A percentile compares a stretch with the other conserved stretches of the same genome.
phyloP scores from a whole-genome alignment of 805 yeast genomes.

The Cyberlindnera suaveolens region DNA sequence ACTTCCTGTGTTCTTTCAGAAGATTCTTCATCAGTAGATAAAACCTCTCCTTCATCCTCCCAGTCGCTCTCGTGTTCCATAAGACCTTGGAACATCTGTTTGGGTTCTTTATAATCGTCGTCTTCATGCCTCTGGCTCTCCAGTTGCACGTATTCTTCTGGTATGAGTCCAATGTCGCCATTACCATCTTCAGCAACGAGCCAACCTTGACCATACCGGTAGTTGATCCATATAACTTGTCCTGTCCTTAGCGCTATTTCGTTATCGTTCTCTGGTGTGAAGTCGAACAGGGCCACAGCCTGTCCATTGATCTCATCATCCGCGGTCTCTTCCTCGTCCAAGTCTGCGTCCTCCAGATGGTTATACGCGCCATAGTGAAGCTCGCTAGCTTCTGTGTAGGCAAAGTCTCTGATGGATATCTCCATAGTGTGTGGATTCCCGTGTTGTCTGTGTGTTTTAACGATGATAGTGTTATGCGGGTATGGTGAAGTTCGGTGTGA shows the following conservation, averaged over 20 bases:
- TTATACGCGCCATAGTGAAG: slow-evolving; percentile 47
- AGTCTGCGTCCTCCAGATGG: slow-evolving; percentile 1
- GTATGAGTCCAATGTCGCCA: slow-evolving; percentile 87
- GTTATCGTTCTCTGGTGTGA: slow-evolving; percentile 89
- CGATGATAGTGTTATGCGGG: too few relatives aligned
- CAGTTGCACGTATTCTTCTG: slow-evolving; percentile 84
- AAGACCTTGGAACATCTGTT: slow-evolving; percentile 2
- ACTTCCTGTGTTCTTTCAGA: too few relatives aligned
- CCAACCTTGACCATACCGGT: slow-evolving; percentile 98
- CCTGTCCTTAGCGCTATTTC: slow-evolving; percentile 77
- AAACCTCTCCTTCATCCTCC: slow-evolving; percentile 28
- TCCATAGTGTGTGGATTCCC: slow-evolving; percentile 4
- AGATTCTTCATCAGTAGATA: not conserved
- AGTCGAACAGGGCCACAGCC: slow-evolving; percentile 87
- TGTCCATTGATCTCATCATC: slow-evolving; percentile 40
- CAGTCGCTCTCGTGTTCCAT: slow-evolving; percentile 9
- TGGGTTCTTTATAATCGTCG: slow-evolving; percentile 2
- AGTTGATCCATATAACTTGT: slow-evolving; percentile 77
- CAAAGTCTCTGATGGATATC: slow-evolving; percentile 72
- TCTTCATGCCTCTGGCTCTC: slow-evolving; percentile 8
- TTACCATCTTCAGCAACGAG: slow-evolving; percentile 81
- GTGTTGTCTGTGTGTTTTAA: not conserved
- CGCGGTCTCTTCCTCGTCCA: slow-evolving; percentile 20
- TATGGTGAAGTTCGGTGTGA: too few relatives aligned
- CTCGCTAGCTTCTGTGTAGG: slow-evolving; percentile 65